Conservation (phyloP, 805 yeast genomes). For the Zygosaccharomyces siamensis region DNA sequence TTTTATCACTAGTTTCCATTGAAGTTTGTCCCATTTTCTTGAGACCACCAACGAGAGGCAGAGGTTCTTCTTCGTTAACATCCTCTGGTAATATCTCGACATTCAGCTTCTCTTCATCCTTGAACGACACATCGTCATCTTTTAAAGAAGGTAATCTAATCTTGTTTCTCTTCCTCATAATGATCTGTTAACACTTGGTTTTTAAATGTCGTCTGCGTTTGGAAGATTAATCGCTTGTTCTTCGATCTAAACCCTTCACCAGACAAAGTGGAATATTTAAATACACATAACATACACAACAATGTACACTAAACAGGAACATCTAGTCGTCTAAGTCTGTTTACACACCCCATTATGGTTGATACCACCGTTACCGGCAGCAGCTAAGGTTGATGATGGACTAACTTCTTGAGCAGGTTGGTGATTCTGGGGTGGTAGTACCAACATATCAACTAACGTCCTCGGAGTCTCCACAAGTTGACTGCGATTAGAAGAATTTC, state of each 20-base stretch:
- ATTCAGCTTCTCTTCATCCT: background rate
- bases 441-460: slow-evolving; percentile 24
- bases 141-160: slow-evolving; percentile 7
- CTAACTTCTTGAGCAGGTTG: background rate
- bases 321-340: background rate
- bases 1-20: background rate
- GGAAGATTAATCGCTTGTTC: background rate
- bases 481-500: background rate
- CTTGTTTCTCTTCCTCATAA: slow-evolving; percentile 12
- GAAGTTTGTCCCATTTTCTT: background rate
- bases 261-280: background rate
- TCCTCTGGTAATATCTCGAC: slow-evolving; percentile 7
- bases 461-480: slow-evolving; percentile 25
- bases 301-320: background rate
- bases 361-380: background rate
- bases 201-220: too few relatives aligned
- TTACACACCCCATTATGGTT: background rate
- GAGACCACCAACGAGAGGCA: slow-evolving; percentile 6
- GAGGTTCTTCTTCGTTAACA: slow-evolving; percentile 7
- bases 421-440: slow-evolving; percentile 13
- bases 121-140: background rate
- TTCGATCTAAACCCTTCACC: background rate
- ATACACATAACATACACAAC: background rate
- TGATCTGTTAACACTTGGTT: background rate
- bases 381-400: slow-evolving; percentile 2